Base-by-base conservation (phyloP, 2,329 filamentous ascomycete species). In the Pyricularia sp. region DNA sequence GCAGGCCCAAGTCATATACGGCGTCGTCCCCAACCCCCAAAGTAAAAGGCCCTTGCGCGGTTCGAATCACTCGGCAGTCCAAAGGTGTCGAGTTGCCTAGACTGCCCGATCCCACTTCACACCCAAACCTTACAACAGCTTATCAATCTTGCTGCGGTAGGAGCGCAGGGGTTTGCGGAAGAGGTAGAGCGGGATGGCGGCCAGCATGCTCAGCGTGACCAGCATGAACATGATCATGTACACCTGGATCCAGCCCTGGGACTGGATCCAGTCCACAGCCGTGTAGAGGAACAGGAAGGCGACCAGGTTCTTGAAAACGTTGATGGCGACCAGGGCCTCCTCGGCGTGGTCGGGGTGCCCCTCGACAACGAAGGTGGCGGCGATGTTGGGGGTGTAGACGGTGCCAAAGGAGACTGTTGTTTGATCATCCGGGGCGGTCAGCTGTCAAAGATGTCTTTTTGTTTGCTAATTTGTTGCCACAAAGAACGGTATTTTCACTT, bases 281-380 rank as follows among this genome's bases (percentile, higher is more conserved):
- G 60, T 78, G 61, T 79, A 78, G 19, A 79, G 67, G 66, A 81
- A 79, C 2, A 78, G 78, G 66, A 81, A 81, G 4, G 78, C 77
- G 7, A 80, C 77, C 31, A 81, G 74, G 66, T 81, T 80, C 70
- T 77, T 78, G n/a, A 65, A 53, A 30, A 67, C 35, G 22, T 60
- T 66, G 19, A 67, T 65, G 5, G 65, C 65, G 10, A 65, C 65
- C 35, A 64, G 65, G 55, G 62, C 63, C 35, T 68, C 64, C 61
- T 67, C 66, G 10, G 67, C 65, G 33, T 66, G 66, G 26, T 65
- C 57, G 31, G 65, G 59, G 62, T 66, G 65, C 60, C 66, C 66
- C 60, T 68, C 65, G 35, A 65, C 31, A 44, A 66, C 31, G 44
- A 66, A 67, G 35, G 66, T 63, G 62, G 60, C 65, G 13, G 65